These are phyloP conservation scores for Globisporangium lucens DNA, from an alignment of 352 stramenopile genomes.

Conservation along the genomic window DNA sequence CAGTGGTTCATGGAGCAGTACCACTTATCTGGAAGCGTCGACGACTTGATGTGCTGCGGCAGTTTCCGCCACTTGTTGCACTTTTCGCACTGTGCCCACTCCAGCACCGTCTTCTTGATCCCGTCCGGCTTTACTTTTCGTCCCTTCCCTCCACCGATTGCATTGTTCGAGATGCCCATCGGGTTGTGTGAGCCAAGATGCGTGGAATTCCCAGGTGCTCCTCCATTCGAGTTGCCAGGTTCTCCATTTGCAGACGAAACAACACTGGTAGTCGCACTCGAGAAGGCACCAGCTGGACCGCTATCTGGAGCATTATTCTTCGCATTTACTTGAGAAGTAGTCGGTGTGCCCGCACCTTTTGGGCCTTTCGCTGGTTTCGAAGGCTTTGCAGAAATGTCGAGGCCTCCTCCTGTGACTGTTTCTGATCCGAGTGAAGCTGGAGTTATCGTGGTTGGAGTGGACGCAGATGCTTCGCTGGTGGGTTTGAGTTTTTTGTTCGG, in stretches of 20 bases:
- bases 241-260: background rate
- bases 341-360: constrained; percentile 5
- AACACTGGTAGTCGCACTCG: background rate
- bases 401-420: background rate
- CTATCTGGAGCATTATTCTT: constrained; percentile 2
- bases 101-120: constrained; percentile 77
- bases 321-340: background rate
- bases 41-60: constrained; percentile 88
- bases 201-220: background rate
- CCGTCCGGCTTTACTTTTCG: constrained; percentile 19
- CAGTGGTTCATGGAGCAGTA: constrained; percentile 96
- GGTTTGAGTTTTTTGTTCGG: constrained; percentile 55
- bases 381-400: background rate
- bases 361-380: constrained; percentile 11
- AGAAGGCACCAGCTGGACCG: background rate
- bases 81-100: constrained; percentile 96
- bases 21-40: constrained; percentile 93
- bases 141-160: constrained; percentile 13
- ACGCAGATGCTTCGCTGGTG: constrained; percentile 2
- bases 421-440: background rate
- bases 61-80: constrained; percentile 97
- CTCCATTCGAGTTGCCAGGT: background rate
- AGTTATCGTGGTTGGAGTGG: background rate
- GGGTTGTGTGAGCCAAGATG: background rate
- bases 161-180: constrained; percentile 3